Percentiles rank a stretch among this genome's conserved stretches.
phyloP scores from a whole-genome alignment of 2,329 filamentous ascomycete species.

The Fusarium camptoceras region DNA sequence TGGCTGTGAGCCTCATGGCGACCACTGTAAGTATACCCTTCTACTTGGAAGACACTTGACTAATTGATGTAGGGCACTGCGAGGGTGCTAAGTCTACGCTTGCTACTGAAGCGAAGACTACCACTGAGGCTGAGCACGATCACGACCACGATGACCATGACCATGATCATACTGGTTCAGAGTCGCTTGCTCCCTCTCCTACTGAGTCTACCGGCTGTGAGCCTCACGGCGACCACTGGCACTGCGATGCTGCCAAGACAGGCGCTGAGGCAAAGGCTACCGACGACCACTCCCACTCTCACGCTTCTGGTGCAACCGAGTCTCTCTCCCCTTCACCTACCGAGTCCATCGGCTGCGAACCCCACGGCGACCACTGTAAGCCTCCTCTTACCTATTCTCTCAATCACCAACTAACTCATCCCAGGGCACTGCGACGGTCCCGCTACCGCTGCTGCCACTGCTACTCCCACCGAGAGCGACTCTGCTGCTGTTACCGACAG shows the following conservation, averaged over 20 bases:
- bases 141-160: constrained; percentile 13
- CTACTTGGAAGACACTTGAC: too few species aligned
- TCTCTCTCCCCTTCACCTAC: constrained; percentile 34
- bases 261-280: constrained; percentile 23
- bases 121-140: constrained; percentile 9
- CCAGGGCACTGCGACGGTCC: constrained; percentile 44
- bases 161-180: constrained; percentile 1
- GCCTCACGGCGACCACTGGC: constrained; percentile 43
- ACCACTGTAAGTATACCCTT: constrained; percentile 29
- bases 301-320: constrained; percentile 24
- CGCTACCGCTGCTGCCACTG: constrained; percentile 13
- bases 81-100: constrained; percentile 31
- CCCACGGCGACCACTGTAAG: constrained; percentile 44
- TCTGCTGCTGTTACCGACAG: constrained; percentile 25
- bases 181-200: constrained; percentile 29
- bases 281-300: constrained; percentile 16
- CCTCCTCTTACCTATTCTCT: fast-evolving
- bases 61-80: constrained; percentile 37
- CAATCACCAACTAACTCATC: not conserved
- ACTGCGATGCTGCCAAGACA: constrained; percentile 42
- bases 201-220: constrained; percentile 43
- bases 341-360: constrained; percentile 41
- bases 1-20: constrained; percentile 40
- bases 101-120: constrained; percentile 7
- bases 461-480: constrained; percentile 16